These are phyloP conservation scores for Phytopythium vexans DNA, from an alignment of 352 stramenopile species.

Conservation along the genomic window DNA sequence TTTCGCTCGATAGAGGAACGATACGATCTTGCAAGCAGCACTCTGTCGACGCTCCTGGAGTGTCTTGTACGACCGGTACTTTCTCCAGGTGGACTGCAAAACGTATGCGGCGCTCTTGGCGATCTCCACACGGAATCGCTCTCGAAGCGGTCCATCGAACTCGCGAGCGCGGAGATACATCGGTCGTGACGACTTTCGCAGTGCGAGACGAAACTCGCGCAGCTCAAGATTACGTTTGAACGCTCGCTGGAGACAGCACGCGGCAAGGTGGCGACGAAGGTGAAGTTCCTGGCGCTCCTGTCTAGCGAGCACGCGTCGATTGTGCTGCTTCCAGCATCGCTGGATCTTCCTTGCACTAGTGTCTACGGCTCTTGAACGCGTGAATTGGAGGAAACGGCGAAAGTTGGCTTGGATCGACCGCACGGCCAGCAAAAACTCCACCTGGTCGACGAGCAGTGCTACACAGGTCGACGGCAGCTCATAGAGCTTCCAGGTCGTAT, in stretches of 20 bases:
- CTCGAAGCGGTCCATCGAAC: slow-evolving; percentile 22
- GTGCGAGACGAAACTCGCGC: slow-evolving; percentile 18
- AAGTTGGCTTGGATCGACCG: slow-evolving; percentile 39
- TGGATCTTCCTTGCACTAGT: slow-evolving; percentile 33
- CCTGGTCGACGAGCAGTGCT: slow-evolving; percentile 27
- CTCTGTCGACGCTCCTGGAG: slow-evolving; percentile 2
- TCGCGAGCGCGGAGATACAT: slow-evolving; percentile 43
- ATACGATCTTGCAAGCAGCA: slow-evolving; percentile 6
- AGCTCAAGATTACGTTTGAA: slow-evolving; percentile 30
- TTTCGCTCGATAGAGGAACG: not conserved
- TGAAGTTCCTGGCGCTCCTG: slow-evolving; percentile 20
- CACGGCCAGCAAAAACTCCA: slow-evolving; percentile 45
- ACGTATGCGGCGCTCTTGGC: slow-evolving; percentile 33
- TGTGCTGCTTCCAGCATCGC: slow-evolving; percentile 23
- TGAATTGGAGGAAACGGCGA: slow-evolving; percentile 33
- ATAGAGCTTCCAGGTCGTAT: slow-evolving; percentile 21
- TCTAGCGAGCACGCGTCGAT: slow-evolving; percentile 9
- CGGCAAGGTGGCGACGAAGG: slow-evolving; percentile 29
- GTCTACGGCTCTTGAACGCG: slow-evolving; percentile 25
- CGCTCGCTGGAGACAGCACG: slow-evolving; percentile 45
- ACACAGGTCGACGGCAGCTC: slow-evolving; percentile 19
- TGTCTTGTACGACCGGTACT: slow-evolving; percentile 16
- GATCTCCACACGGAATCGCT: slow-evolving; percentile 30
- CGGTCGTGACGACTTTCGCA: slow-evolving; percentile 32
- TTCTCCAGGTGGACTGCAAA: slow-evolving; percentile 53